Evolutionary conservation across 2,329 filamentous ascomycete genomes (phyloP), one percentile per base, ranked within the genome.

Genomic region (Monascus ruber): DNA sequence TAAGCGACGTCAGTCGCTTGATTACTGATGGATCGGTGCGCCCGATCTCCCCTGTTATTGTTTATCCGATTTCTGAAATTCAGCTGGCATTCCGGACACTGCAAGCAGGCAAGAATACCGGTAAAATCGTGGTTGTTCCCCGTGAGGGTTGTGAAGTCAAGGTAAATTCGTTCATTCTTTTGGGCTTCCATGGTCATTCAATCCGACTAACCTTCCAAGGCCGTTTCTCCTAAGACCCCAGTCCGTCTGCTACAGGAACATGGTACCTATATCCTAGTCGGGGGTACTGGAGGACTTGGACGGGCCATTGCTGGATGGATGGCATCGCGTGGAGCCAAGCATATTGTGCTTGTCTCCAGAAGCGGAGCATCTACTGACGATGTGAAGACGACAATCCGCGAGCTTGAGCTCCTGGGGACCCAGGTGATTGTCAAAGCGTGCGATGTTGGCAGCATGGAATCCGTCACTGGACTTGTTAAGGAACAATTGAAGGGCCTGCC

Each of bases 301-400:
- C 46, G 47, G 8, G 44, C 42, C 10, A 44, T 48, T 3, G 47
- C 51, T 2, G 34, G 65, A 32, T 64, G 74, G 39, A 63, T 80
- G 40, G 58, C 60, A 10, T 49, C 54, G 6, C 64, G 68, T 4
- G 76, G 77, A 1, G 76, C 68, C 0, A 64, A 58, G 26, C 58
- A 70, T 39, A 39, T 81, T 2, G 66, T 70, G 5, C 71, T 78
- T 35, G 42, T 79, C 1, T 75, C 70, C 7, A 64, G 76, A 34
- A 69, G 62, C 32, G 53, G 51, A 5, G 17, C 37, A 4, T 42
- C 44, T 5, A 42, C 29, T 1, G 24, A 24, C 1, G 24, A 49
- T 51, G 7, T 53, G 47, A 5, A 50, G 51, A 6, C 39, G 42
- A 9, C 37, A 32, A 2, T 46, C 41, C 34, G 42, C 48, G 42